Evolutionary conservation across 805 yeast species (phyloP).

Genomic region (Saturnispora silvae): DNA sequence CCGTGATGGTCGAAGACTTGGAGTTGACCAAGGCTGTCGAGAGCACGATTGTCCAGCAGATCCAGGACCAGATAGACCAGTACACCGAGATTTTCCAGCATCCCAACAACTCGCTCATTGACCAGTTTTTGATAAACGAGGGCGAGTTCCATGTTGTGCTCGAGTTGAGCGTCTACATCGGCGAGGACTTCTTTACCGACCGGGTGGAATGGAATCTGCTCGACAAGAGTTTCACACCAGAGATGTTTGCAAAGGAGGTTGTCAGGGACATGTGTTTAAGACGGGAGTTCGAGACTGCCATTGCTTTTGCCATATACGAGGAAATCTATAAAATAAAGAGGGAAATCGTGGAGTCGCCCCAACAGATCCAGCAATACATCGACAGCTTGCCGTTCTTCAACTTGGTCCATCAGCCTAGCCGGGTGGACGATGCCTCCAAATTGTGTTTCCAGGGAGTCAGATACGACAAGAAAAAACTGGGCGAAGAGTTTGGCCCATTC

Average conservation of each 20-base stretch:
- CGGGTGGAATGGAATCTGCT: conserved; percentile 88
- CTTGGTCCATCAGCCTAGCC: conserved; percentile 22
- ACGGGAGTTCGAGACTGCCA: conserved; percentile 82
- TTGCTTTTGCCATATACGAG: conserved; percentile 81
- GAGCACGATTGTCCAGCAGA: conserved; percentile 53
- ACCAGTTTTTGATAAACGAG: conserved; percentile 27
- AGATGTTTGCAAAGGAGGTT: conserved; percentile 68
- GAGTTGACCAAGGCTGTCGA: conserved; percentile 65
- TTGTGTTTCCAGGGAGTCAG: conserved; percentile 39
- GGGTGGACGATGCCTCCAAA: conserved; percentile 12
- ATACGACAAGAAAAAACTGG: conserved; percentile 64
- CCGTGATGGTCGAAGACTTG: conserved; percentile 69
- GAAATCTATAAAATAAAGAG: conserved; percentile 62
- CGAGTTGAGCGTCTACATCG: conserved; percentile 71
- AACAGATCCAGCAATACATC: conserved; percentile 25
- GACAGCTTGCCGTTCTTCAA: conserved; percentile 28
- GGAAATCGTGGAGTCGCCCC: conserved; percentile 58
- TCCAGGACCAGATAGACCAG: conserved; percentile 73
- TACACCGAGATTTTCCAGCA: conserved; percentile 52
- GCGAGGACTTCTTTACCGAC: conserved; percentile 79
- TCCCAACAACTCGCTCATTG: conserved; percentile 34
- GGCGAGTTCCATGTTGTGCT: conserved; percentile 66
- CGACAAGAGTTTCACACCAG: conserved; percentile 54
- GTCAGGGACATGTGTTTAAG: conserved; percentile 78
- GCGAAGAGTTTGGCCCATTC: conserved; percentile 79